phyloP scores from a whole-genome alignment of 129 eudicot genomes.

The Flaveria ramosissima region DNA sequence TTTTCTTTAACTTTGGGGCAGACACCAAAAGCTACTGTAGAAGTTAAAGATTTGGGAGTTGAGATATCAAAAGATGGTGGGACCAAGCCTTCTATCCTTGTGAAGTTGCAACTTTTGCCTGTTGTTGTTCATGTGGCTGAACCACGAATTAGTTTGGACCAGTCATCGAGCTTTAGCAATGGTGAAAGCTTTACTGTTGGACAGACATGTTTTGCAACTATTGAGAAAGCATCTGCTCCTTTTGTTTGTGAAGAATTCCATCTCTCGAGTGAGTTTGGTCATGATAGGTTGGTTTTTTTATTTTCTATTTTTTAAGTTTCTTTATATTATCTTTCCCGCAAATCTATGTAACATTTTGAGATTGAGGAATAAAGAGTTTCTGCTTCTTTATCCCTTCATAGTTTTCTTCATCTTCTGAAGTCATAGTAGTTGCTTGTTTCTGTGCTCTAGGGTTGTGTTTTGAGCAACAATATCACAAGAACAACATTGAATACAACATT shows the following conservation, averaged over 20 bases:
- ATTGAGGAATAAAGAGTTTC: not conserved
- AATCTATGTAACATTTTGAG: constrained; percentile 3
- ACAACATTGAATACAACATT: not conserved
- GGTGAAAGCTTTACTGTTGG: constrained; percentile 47
- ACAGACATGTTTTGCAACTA: constrained; percentile 46
- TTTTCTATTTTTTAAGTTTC: not conserved
- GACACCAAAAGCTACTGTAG: constrained; percentile 83
- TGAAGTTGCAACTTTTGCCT: constrained; percentile 79
- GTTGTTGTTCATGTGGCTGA: constrained; percentile 65
- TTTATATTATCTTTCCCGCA: constrained; percentile 4
- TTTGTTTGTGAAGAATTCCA: constrained; percentile 87
- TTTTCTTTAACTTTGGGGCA: constrained; percentile 43
- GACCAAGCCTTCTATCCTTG: constrained; percentile 62
- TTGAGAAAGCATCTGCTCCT: constrained; percentile 63
- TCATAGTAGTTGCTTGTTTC: constrained; percentile 16
- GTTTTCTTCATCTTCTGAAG: constrained; percentile 9
- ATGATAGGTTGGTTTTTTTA: constrained; percentile 66
- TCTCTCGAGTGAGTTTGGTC: constrained; percentile 85
- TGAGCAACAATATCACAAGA: constrained; percentile 7
- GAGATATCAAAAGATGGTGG: constrained; percentile 87
- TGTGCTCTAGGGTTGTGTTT: constrained; percentile 19
- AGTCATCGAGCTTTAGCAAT: constrained; percentile 41
- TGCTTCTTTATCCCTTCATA: constrained; percentile 6
- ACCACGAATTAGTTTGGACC: constrained; percentile 58
- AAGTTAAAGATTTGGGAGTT: constrained; percentile 79